Evolutionary conservation across 106 monocot species (phyloP).

Genomic region (Gastrodia elata): DNA sequence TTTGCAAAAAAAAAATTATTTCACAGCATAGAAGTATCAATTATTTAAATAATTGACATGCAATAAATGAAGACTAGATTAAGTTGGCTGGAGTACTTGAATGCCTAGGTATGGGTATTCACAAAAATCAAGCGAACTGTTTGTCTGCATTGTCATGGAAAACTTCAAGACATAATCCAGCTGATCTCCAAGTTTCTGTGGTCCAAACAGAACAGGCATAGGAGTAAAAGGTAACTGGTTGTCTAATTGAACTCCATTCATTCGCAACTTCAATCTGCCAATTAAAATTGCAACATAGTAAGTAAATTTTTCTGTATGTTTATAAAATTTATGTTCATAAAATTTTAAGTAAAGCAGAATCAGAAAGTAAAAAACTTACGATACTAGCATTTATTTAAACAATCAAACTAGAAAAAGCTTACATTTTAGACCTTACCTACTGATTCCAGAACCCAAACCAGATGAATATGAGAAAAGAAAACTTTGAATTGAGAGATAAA

Average conservation of each 20-base stretch:
- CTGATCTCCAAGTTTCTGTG: conserved; percentile 47
- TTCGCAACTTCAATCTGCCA: conserved; percentile 75
- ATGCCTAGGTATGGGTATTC: conserved; percentile 81
- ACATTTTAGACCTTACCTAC: conserved; percentile 45
- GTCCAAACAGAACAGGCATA: conserved; percentile 86
- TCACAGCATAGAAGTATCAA: neutral
- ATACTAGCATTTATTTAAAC: neutral
- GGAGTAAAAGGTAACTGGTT: conserved; percentile 91
- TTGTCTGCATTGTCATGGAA: conserved; percentile 72
- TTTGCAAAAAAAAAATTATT: neutral
- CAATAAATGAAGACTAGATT: neutral
- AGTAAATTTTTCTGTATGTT: neutral
- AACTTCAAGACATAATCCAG: conserved; percentile 67
- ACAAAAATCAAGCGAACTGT: conserved; percentile 61
- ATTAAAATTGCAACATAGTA: conserved; percentile 10
- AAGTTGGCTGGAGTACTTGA: conserved; percentile 36
- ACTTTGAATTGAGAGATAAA: conserved; percentile 73
- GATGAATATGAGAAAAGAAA: conserved; percentile 71
- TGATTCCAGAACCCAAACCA: conserved; percentile 81
- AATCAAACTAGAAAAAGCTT: conserved; percentile 1
- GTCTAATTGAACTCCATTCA: conserved; percentile 74
- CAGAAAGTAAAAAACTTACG: neutral
- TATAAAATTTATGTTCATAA: too few species aligned
- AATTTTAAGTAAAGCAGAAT: neutral
- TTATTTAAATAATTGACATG: neutral